Evolutionary conservation across 306 rosid genomes (phyloP).

Genomic region (Glycine latifolia): DNA sequence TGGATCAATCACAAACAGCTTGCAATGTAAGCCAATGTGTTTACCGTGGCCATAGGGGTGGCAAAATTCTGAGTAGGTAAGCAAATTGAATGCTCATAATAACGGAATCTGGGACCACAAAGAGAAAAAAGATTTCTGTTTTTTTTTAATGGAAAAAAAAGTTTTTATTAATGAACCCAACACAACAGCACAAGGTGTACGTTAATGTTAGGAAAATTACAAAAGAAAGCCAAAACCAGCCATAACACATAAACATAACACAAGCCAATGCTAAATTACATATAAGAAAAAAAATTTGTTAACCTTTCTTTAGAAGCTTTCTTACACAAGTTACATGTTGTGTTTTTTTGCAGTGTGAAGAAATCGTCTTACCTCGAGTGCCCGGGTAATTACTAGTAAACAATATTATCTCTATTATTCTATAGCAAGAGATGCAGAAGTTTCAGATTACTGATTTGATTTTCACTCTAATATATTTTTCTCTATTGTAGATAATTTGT

Average conservation of each 20-base stretch:
- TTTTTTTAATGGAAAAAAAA: too few relatives aligned
- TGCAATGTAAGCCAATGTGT: slow-evolving; percentile 55
- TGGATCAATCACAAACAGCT: slow-evolving; percentile 39
- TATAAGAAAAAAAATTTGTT: background rate
- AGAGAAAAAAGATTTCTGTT: background rate
- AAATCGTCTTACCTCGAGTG: slow-evolving; percentile 46
- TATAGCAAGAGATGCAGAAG: background rate
- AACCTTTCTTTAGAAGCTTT: background rate
- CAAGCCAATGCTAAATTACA: too few relatives aligned
- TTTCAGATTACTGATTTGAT: background rate
- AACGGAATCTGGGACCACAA: background rate
- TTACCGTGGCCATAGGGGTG: slow-evolving; percentile 63
- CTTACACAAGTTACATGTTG: background rate
- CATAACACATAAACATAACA: too few relatives aligned
- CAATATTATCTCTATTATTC: background rate
- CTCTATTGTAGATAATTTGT: slow-evolving; percentile 42
- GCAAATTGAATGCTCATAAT: background rate
- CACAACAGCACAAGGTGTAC: too few relatives aligned
- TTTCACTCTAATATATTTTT: background rate
- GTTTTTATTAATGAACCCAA: too few relatives aligned
- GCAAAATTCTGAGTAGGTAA: slow-evolving; percentile 61
- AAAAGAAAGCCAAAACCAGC: too few relatives aligned
- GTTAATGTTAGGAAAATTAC: too few relatives aligned
- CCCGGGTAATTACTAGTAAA: slow-evolving; percentile 34
- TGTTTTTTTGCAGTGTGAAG: slow-evolving; percentile 42